These are phyloP conservation scores for slime mould (Dictyostelium discoideum) DNA, from an alignment of 78 protist genomes.

Conservation along the genomic window DNA sequence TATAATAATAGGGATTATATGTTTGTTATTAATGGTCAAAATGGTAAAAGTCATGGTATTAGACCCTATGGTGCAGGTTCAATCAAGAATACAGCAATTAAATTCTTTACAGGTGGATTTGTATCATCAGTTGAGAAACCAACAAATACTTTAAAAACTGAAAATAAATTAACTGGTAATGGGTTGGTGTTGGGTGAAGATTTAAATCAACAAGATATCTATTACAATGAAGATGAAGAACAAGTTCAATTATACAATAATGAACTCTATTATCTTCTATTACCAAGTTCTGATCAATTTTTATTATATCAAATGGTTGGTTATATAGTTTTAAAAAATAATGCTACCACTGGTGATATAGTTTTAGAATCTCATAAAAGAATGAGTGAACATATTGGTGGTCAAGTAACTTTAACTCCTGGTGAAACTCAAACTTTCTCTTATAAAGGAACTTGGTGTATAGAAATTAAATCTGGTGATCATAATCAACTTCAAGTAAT, in stretches of 20 bases:
- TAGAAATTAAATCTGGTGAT: constrained; percentile 15
- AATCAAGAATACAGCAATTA: constrained; percentile 42
- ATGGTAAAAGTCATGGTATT: constrained; percentile 20
- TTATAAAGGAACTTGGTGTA: constrained; percentile 59
- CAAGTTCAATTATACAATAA: background rate
- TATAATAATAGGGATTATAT: constrained; percentile 16
- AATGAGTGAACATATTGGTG: constrained; percentile 59
- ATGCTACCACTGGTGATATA: background rate
- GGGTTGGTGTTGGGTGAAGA: constrained; percentile 42
- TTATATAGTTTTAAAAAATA: constrained; percentile 47
- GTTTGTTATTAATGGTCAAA: constrained; percentile 73
- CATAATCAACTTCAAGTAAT: constrained; percentile 14
- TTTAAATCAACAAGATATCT: constrained; percentile 28
- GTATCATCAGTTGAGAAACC: constrained; percentile 9
- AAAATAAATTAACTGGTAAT: constrained; percentile 4
- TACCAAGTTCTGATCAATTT: constrained; percentile 67
- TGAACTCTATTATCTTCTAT: constrained; percentile 24
- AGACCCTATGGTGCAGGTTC: constrained; percentile 75
- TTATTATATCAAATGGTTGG: constrained; percentile 36
- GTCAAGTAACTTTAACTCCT: background rate
- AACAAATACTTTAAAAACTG: background rate
- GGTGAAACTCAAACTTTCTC: constrained; percentile 49
- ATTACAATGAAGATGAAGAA: constrained; percentile 26
- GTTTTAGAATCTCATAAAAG: constrained; percentile 50
- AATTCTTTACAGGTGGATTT: constrained; percentile 68